Evolutionary conservation across 2,329 filamentous ascomycete species (phyloP), one percentile per base, ranked within the genome.

Genomic region (Hymenoscyphus repandus): DNA sequence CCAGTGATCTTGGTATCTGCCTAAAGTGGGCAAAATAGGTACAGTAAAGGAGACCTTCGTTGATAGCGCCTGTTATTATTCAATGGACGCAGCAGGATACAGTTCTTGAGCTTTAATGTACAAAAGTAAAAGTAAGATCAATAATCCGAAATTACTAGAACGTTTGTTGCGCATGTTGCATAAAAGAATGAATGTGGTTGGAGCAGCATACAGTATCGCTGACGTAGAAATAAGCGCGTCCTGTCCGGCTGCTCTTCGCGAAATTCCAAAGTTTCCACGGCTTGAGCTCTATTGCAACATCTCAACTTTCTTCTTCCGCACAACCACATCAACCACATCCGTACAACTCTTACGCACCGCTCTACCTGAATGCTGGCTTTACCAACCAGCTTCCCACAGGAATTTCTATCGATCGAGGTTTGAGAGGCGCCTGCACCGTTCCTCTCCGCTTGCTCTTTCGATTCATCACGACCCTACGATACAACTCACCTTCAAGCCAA

Each of bases 361-460:
- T 42, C 51, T 54, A 47, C 27, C 54, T 48, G 55, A 57, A 49
- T 51, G 47, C 61, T 63, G 59, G 52, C 39, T 51, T 27, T n/a
- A 38, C 45, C 40, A 38, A 42, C 48, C 49, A 59, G 56, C 56
- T 55, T 42, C 36, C 33, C 37, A 30, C 45, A 55, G 37, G 41
- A 49, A 39, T 50, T 50, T 37, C 17, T 37, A 56, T 57, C 55
- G 56, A 58, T 51, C 50, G 54, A 62, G 57, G 55, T 55, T 49
- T 49, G 60, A 63, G 56, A 57, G 58, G 62, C 64, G 64, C 63
- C 65, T 67, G 64, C 65, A 67, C 64, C 63, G 64, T 63, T 60
- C 57, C 62, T 57, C 61, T 60, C 57, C 46, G 56, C 49, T 61
- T 57, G 53, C 56, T 59, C 59, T 59, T 61, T 59, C 57, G 58